phyloP scores from a whole-genome alignment of 257 asterid genomes.

The Paraleonurus japonicus region DNA sequence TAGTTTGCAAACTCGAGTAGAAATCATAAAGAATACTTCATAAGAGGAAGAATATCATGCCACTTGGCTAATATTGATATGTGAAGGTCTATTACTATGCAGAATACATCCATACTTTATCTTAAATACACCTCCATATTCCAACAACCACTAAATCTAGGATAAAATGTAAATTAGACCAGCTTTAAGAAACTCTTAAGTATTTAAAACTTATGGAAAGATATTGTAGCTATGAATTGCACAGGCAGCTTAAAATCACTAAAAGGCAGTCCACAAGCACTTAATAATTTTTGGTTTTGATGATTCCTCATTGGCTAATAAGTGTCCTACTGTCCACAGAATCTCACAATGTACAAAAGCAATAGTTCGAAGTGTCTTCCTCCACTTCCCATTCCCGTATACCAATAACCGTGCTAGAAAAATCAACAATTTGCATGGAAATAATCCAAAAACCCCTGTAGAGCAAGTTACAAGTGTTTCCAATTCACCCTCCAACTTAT shows the following conservation, averaged over 20 bases:
- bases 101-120: background rate
- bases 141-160: constrained; percentile 4
- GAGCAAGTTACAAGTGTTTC: background rate
- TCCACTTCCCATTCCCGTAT: background rate
- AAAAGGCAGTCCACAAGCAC: background rate
- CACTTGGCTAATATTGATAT: background rate
- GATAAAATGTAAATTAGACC: background rate
- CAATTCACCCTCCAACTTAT: constrained; percentile 9
- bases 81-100: constrained; percentile 12
- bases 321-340: background rate
- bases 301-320: background rate
- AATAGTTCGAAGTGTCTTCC: constrained; percentile 12
- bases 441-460: background rate
- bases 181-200: background rate
- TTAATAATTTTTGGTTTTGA: background rate
- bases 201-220: background rate
- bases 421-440: background rate
- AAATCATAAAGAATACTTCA: constrained; percentile 5
- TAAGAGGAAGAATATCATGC: background rate
- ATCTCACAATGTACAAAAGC: background rate
- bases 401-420: constrained; percentile 5
- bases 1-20: constrained; percentile 19
- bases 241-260: background rate
- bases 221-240: constrained; percentile 6
- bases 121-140: background rate